Percentiles rank a stretch among this genome's conserved stretches.
phyloP scores from a whole-genome alignment of 2,329 filamentous ascomycete genomes.

The Trichophyton schoenleinii region DNA sequence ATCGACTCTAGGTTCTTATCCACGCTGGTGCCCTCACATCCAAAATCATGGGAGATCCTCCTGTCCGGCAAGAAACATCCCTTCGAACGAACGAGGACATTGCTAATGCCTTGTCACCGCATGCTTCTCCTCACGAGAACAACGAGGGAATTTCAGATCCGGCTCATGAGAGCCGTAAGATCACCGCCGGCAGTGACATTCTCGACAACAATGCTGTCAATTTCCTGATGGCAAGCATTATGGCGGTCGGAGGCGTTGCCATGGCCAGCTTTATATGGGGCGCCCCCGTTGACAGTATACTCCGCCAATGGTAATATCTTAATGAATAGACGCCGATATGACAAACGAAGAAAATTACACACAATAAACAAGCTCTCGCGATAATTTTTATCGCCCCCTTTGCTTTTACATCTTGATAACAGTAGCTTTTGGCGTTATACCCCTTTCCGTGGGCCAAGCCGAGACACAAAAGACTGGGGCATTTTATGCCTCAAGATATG shows the following conservation, averaged over 20 bases:
- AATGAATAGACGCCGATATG: neutral
- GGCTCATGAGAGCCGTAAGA: slow-evolving; percentile 47
- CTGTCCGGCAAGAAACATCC: slow-evolving; percentile 15
- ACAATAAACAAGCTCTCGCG: neutral
- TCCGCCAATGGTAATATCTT: neutral
- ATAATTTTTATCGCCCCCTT: too few relatives aligned
- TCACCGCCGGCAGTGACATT: slow-evolving; percentile 58
- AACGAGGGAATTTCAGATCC: slow-evolving; percentile 9
- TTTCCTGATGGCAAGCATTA: slow-evolving; percentile 70
- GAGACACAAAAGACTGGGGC: neutral
- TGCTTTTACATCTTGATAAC: neutral
- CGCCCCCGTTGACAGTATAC: slow-evolving; percentile 10
- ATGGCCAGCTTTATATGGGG: slow-evolving; percentile 30
- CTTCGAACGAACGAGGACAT: slow-evolving; percentile 20
- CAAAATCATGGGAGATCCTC: slow-evolving; percentile 12
- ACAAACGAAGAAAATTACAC: neutral
- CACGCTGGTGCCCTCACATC: slow-evolving; percentile 23
- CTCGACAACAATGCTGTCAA: slow-evolving; percentile 96
- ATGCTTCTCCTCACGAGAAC: slow-evolving; percentile 3
- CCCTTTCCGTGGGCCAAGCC: neutral
- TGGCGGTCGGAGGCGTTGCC: slow-evolving; percentile 68
- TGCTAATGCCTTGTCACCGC: slow-evolving; percentile 17
- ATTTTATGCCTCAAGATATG: neutral
- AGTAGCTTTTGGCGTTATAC: neutral
- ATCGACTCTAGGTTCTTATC: slow-evolving; percentile 23